Conservation (phyloP, 1,284 basidiomycete species). For the Coriolopsis trogii region DNA sequence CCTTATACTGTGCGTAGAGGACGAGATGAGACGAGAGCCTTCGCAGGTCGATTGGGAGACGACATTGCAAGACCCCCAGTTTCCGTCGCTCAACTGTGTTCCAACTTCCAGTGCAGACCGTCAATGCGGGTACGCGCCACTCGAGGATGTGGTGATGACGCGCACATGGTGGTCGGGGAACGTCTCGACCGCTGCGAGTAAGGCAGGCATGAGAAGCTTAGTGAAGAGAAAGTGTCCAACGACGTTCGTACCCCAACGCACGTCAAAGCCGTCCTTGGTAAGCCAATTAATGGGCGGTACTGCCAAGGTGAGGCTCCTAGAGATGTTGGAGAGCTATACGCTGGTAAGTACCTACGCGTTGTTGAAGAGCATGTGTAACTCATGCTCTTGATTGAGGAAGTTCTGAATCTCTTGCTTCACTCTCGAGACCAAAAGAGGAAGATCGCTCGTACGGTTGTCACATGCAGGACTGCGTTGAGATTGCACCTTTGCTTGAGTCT, state of each 20-base stretch:
- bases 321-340: no score
- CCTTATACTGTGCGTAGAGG: no score
- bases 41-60: constrained; percentile 20
- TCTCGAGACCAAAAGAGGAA: constrained; percentile 46
- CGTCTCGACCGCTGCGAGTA: constrained; percentile 1
- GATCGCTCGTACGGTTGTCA: constrained; percentile 37
- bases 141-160: no score
- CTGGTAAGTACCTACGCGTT: constrained; percentile 46
- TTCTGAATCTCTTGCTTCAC: constrained; percentile 47
- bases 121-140: no score
- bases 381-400: constrained; percentile 46
- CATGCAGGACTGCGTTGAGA: no score
- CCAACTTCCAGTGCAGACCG: constrained; percentile 10
- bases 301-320: no score
- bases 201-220: constrained; percentile 11
- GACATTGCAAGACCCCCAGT: constrained; percentile 5
- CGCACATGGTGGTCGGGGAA: constrained; percentile 6
- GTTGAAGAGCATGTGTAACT: constrained; percentile 55
- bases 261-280: constrained; percentile 59
- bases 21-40: no score
- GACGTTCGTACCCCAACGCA: constrained; percentile 65
- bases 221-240: constrained; percentile 38
- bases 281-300: constrained; percentile 43
- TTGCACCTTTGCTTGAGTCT: no score
- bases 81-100: constrained; percentile 7